Evolutionary conservation across 176 grass and related monocot species (phyloP).

Genomic region (Phoenix dactylifera): DNA sequence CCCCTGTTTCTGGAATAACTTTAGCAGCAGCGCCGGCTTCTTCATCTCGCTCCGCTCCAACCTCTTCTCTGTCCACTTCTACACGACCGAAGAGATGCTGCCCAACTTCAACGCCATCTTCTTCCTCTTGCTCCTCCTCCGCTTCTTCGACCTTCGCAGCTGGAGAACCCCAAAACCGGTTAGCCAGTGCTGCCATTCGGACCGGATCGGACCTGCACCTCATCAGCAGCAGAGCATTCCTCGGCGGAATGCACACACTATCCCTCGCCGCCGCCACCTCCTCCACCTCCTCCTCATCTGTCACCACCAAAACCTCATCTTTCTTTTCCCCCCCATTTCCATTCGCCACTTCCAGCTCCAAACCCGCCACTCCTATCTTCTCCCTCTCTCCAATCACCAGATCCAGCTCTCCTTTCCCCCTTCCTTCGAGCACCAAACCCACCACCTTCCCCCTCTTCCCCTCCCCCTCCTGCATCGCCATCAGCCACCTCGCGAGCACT

Average conservation of each 20-base stretch:
- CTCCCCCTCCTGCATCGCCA: constrained; percentile 35
- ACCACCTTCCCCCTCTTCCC: constrained; percentile 31
- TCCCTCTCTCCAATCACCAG: constrained; percentile 41
- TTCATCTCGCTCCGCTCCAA: not conserved
- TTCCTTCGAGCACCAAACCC: constrained; percentile 32
- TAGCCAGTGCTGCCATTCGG: constrained; percentile 71
- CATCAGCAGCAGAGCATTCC: constrained; percentile 90
- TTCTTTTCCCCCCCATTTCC: constrained; percentile 45
- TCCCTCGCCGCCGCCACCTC: constrained; percentile 57
- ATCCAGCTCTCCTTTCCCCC: constrained; percentile 38
- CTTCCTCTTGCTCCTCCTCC: constrained; percentile 13
- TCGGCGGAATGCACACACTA: constrained; percentile 79
- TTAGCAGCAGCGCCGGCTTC: constrained; percentile 19
- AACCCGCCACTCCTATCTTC: constrained; percentile 4
- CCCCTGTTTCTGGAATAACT: not conserved
- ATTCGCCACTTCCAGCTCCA: constrained; percentile 24
- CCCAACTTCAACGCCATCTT: constrained; percentile 12
- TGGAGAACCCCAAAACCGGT: constrained; percentile 70
- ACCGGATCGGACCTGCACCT: constrained; percentile 88
- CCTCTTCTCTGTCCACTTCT: constrained; percentile 3
- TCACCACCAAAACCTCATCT: constrained; percentile 65
- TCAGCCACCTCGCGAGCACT: constrained; percentile 65
- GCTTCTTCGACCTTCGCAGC: constrained; percentile 38
- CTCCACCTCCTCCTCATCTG: constrained; percentile 29
- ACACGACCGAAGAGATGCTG: not conserved